Evolutionary conservation across 1,284 basidiomycete species (phyloP), one percentile per base, ranked within the genome.

Genomic region (Inonotus obliquus): DNA sequence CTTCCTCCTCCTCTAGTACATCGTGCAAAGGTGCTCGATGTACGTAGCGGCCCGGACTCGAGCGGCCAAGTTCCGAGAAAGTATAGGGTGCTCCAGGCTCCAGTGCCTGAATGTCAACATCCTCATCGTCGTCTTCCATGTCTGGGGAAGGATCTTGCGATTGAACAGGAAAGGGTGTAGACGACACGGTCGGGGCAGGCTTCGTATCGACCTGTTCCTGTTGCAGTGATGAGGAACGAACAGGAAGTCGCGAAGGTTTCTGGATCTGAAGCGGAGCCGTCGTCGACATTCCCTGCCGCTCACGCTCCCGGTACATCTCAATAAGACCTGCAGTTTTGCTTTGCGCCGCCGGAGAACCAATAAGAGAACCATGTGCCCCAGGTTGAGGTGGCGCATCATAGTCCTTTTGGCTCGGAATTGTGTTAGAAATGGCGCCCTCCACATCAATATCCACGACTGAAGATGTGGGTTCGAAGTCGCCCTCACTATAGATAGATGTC

Each of bases 11-110:
- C 70, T 93, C 91, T 55, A 90, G 32, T 35, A 93, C 91, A 67
- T 93, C 92, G 65, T 94, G 89, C 68, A 95, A 77, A 25, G 93
- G 92, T 25, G 90, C 90, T 38, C 93, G 92, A 69, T 95, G 92
- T 37, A 91, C 76, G 70, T 95, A 94, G 55, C 91, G 82, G 41
- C 76, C 82, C 5, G 92, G 91, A 68, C 86, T 89, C 11, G 77
- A n/a, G n/a, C n/a, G n/a, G n/a, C n/a, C n/a, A n/a, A n/a, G n/a
- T n/a, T n/a, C n/a, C n/a, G n/a, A n/a, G 58, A 68, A 59, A 73
- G 72, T 52, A 79, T 72, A 19, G 75, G 76, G 17, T 77, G 66
- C 73, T n/a, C 56, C 27, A 10, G 56, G 37, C 6, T 63, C 23
- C 54, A 53, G 66, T 63, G 62, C 67, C 62, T 60, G 69, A 45